Evolutionary conservation across 495 filamentous ascomycete genomes (phyloP).

Genomic region (Hypoxylon trugodes): DNA sequence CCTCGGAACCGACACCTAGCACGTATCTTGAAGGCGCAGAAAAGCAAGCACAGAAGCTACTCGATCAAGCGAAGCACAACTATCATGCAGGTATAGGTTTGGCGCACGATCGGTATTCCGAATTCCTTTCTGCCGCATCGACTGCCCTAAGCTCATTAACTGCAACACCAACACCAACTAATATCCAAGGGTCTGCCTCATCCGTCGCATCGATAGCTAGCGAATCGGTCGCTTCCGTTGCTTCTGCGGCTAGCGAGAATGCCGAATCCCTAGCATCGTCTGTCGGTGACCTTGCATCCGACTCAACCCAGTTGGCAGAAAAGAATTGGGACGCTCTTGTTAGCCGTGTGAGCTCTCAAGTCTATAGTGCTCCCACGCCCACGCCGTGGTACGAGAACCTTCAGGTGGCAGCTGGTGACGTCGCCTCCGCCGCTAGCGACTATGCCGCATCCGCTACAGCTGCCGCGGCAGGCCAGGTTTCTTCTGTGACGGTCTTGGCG

Average conservation of each 20-base stretch:
- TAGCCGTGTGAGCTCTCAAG: conserved; percentile 70
- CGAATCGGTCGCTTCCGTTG: conserved; percentile 45
- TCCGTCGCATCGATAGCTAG: conserved; percentile 46
- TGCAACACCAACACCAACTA: conserved; percentile 58
- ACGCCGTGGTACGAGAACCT: conserved; percentile 61
- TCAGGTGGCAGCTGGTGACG: conserved; percentile 43
- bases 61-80: conserved; percentile 69
- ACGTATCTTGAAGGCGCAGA: conserved; percentile 54
- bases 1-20: conserved; percentile 62
- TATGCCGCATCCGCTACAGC: conserved; percentile 43
- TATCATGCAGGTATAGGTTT: conserved; percentile 82
- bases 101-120: conserved; percentile 78
- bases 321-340: conserved; percentile 73
- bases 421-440: conserved; percentile 35
- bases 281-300: conserved; percentile 46
- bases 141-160: conserved; percentile 63
- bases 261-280: conserved; percentile 40
- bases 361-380: conserved; percentile 78
- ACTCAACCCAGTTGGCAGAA: conserved; percentile 52
- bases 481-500: conserved; percentile 60
- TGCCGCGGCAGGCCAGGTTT: conserved; percentile 39
- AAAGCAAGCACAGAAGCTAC: conserved; percentile 63
- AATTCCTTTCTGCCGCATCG: conserved; percentile 74
- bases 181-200: conserved; percentile 52
- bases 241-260: conserved; percentile 43